Percentiles rank a stretch among this genome's conserved stretches.
Evolutionary conservation across 768 basidiomycete genomes (phyloP).

Genomic region (Calocybe gangraenosa): DNA sequence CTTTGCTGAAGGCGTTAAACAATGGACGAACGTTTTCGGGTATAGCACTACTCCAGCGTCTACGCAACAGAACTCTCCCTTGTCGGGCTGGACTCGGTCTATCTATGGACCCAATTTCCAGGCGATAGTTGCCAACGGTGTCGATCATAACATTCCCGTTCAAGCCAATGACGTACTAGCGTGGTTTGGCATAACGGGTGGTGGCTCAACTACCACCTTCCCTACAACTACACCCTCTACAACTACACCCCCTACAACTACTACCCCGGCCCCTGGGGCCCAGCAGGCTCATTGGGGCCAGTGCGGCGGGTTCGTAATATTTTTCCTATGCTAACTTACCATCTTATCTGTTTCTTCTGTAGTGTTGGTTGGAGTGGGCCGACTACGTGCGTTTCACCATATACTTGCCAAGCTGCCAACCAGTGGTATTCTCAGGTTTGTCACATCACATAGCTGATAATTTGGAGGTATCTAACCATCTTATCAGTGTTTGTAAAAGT

Average conservation of each 20-base stretch:
- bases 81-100: slow-evolving; percentile 41
- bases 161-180: slow-evolving; percentile 41
- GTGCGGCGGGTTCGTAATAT: slow-evolving; percentile 17
- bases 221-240: slow-evolving; percentile 14
- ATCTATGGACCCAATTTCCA: slow-evolving; percentile 47
- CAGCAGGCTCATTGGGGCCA: slow-evolving; percentile 20
- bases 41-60: slow-evolving; percentile 35
- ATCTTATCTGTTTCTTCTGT: background rate
- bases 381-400: slow-evolving; percentile 19
- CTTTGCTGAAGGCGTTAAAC: slow-evolving; percentile 47
- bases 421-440: slow-evolving; percentile 22
- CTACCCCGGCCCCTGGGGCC: slow-evolving; percentile 9
- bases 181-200: slow-evolving; percentile 42
- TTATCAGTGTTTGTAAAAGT: slow-evolving; percentile 7
- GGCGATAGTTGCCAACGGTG: slow-evolving; percentile 42
- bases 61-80: slow-evolving; percentile 36
- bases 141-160: slow-evolving; percentile 50
- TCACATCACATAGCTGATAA: background rate
- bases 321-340: background rate
- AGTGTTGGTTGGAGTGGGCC: slow-evolving; percentile 27
- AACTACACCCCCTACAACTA: slow-evolving; percentile 15
- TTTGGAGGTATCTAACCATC: too few species aligned
- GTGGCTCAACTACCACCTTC: slow-evolving; percentile 15
- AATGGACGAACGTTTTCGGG: slow-evolving; percentile 55
- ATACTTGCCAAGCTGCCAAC: slow-evolving; percentile 17